A percentile compares a stretch with the other conserved stretches of the same genome.
Conservation (phyloP, 495 filamentous ascomycete species). For the Aspergillus ostianus region DNA sequence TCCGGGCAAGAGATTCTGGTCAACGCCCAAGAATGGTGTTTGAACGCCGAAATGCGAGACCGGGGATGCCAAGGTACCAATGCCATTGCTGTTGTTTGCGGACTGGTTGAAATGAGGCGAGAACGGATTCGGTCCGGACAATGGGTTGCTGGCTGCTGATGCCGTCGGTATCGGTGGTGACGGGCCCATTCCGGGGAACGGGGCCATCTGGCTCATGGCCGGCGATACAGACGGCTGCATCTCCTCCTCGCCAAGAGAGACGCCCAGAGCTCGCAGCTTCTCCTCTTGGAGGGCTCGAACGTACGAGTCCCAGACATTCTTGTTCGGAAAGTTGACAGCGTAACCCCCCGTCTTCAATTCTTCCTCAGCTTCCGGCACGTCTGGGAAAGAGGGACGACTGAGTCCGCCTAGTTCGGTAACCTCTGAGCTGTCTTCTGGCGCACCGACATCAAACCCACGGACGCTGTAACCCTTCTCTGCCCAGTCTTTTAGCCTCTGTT, state of each 20-base stretch:
- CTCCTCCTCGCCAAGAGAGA: constrained; percentile 72
- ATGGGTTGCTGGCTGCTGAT: constrained; percentile 43
- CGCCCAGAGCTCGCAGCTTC: constrained; percentile 86
- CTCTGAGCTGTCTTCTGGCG: constrained; percentile 31
- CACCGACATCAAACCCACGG: constrained; percentile 66
- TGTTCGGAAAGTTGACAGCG: constrained; percentile 74
- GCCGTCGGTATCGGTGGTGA: constrained; percentile 51
- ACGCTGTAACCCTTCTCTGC: constrained; percentile 73
- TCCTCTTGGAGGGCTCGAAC: constrained; percentile 78
- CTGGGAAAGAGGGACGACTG: constrained; percentile 73
- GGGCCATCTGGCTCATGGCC: constrained; percentile 58
- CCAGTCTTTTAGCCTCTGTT: constrained; percentile 66
- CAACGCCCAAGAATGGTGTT: constrained; percentile 43
- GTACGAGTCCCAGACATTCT: constrained; percentile 77
- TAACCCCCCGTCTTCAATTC: constrained; percentile 53
- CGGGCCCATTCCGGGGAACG: constrained; percentile 59
- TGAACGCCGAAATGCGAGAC: constrained; percentile 46
- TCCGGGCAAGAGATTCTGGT: constrained; percentile 37
- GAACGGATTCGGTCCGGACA: constrained; percentile 39
- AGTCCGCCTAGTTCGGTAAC: constrained; percentile 46
- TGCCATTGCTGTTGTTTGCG: constrained; percentile 55
- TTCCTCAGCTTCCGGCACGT: constrained; percentile 53
- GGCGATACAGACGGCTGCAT: constrained; percentile 69
- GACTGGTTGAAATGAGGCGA: constrained; percentile 50
- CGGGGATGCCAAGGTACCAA: constrained; percentile 60